These are phyloP conservation scores for Chrysoporthe austroafricana DNA, from an alignment of 2,329 filamentous ascomycete genomes.

Conservation along the genomic window DNA sequence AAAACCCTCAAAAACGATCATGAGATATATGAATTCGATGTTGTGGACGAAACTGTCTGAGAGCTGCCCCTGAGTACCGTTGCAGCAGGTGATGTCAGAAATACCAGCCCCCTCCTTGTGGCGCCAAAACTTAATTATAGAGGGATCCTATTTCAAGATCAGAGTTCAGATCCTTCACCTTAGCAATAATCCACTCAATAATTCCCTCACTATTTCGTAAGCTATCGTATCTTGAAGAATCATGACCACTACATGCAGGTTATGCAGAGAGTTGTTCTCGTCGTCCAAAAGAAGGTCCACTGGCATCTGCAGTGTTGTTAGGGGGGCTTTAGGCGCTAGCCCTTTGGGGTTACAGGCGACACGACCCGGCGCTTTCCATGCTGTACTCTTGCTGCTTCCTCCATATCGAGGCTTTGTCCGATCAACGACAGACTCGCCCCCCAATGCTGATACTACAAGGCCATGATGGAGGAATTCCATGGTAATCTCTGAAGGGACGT, in stretches of 20 bases:
- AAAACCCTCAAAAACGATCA: not conserved
- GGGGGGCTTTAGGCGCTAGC: conserved; percentile 4
- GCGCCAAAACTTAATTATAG: not conserved
- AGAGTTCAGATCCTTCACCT: conserved; percentile 3
- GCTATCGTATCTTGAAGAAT: no score
- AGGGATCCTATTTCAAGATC: not conserved
- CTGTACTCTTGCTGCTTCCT: not conserved
- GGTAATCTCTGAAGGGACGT: not conserved
- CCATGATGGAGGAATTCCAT: not conserved
- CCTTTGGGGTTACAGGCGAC: not conserved
- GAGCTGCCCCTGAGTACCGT: not conserved
- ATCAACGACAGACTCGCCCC: not conserved
- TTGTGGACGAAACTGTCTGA: not conserved
- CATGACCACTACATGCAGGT: not conserved
- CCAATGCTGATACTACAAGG: not conserved
- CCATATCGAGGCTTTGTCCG: not conserved
- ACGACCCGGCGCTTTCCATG: not conserved
- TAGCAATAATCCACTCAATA: not conserved
- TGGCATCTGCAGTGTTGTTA: not conserved
- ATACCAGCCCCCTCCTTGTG: not conserved
- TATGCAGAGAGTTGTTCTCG: not conserved
- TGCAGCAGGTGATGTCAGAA: conserved; percentile 18
- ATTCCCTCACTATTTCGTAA: not conserved
- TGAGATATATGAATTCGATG: not conserved
- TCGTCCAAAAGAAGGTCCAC: not conserved